Conservation (phyloP, 345 rosid species). For the Lepidium africanum region DNA sequence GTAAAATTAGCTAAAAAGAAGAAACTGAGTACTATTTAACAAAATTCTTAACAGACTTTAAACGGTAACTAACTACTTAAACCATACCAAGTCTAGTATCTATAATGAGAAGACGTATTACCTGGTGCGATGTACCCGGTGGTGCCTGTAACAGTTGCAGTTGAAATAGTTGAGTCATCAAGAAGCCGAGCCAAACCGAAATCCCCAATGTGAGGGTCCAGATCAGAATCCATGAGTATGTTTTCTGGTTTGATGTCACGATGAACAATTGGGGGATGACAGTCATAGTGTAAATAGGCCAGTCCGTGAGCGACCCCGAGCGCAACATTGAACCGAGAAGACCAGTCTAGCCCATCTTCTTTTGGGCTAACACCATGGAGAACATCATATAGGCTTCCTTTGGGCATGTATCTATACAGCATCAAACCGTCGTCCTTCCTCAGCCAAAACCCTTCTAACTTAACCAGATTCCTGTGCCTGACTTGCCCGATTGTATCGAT, state of each 20-base stretch:
- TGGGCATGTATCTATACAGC: conserved; percentile 60
- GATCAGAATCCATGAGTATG: conserved; percentile 59
- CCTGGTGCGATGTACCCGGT: conserved; percentile 85
- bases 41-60: neutral
- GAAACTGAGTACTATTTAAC: neutral
- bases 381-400: conserved; percentile 63
- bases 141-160: conserved; percentile 51
- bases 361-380: conserved; percentile 35
- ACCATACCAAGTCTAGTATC: neutral
- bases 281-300: conserved; percentile 76
- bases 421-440: conserved; percentile 58
- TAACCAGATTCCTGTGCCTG: conserved; percentile 69
- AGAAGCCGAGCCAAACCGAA: conserved; percentile 75
- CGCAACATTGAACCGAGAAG: conserved; percentile 47
- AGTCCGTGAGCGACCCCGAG: conserved; percentile 68
- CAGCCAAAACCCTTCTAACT: conserved; percentile 73
- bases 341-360: conserved; percentile 41
- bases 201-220: conserved; percentile 78
- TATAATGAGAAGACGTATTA: conserved; percentile 7
- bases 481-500: conserved; percentile 51
- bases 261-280: conserved; percentile 64
- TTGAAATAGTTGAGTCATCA: conserved; percentile 38
- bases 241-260: conserved; percentile 79
- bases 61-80: neutral
- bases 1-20: neutral